These are phyloP conservation scores for Aspergillus funiculosus DNA, from an alignment of 495 filamentous ascomycete genomes.

Conservation along the genomic window DNA sequence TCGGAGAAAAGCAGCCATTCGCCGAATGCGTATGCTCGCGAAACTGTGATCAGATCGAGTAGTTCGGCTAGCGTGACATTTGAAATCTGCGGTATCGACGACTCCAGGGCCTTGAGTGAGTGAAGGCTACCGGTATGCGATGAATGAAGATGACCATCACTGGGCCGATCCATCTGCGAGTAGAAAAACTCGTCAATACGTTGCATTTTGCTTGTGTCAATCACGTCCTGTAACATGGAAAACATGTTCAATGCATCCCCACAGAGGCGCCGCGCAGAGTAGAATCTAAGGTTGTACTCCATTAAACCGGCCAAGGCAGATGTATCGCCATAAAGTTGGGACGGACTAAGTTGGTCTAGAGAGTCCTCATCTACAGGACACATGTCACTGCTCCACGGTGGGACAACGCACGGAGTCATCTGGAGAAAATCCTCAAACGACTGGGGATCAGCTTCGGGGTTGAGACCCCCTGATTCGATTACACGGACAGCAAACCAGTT, in stretches of 20 bases:
- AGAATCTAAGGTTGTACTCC: conserved; percentile 32
- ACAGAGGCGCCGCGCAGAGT: conserved; percentile 21
- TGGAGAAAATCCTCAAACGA: conserved; percentile 35
- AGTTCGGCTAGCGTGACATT: conserved; percentile 42
- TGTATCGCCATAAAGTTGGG: conserved; percentile 35
- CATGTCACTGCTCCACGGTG: conserved; percentile 29
- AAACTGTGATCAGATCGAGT: conserved; percentile 47
- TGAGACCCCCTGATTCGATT: conserved; percentile 42
- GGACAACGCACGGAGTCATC: conserved; percentile 31
- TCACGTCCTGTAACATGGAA: conserved; percentile 32
- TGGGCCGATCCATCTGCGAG: conserved; percentile 16
- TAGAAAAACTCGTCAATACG: conserved; percentile 36
- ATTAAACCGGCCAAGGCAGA: conserved; percentile 33
- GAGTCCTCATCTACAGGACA: conserved; percentile 17
- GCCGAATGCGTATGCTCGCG: conserved; percentile 45
- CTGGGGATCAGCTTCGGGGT: conserved; percentile 34
- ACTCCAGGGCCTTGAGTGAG: conserved; percentile 20
- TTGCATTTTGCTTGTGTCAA: conserved; percentile 37
- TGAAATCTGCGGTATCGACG: conserved; percentile 44
- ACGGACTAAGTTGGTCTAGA: conserved; percentile 22
- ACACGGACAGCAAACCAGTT: conserved; percentile 49
- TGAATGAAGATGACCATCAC: conserved; percentile 15
- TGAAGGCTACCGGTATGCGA: conserved; percentile 18
- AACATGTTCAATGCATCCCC: conserved; percentile 29
- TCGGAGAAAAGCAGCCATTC: conserved; percentile 50